Conservation (phyloP, 2,329 filamentous ascomycete genomes). For the Alternaria incomplexa region DNA sequence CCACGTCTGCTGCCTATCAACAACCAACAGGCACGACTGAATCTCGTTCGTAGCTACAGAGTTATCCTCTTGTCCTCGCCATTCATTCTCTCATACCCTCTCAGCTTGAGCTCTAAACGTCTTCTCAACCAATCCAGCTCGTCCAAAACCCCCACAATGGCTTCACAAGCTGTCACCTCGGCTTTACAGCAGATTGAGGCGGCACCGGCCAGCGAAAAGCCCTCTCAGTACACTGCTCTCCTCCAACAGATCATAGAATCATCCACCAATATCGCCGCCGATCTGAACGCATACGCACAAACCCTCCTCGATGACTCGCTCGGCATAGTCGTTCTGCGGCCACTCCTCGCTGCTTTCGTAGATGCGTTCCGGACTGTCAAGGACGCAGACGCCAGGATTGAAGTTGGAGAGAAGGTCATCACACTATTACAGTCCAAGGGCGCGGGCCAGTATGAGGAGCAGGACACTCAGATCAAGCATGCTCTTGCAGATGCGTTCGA, state of each 20-base stretch:
- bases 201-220: slow-evolving; percentile 57
- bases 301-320: slow-evolving; percentile 72
- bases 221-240: slow-evolving; percentile 63
- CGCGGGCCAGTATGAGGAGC: slow-evolving; percentile 78
- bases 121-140: not conserved
- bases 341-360: slow-evolving; percentile 72
- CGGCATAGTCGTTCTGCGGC: slow-evolving; percentile 76
- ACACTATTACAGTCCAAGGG: slow-evolving; percentile 69
- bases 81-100: not conserved
- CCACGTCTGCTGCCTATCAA: slow-evolving; percentile 15
- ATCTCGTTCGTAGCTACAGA: not conserved
- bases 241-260: slow-evolving; percentile 62
- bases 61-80: not conserved
- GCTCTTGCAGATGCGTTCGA: slow-evolving; percentile 86
- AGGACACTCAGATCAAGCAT: slow-evolving; percentile 78
- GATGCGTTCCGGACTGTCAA: slow-evolving; percentile 65
- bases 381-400: slow-evolving; percentile 71
- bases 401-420: slow-evolving; percentile 77
- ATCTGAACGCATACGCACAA: slow-evolving; percentile 72
- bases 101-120: not conserved
- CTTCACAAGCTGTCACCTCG: slow-evolving; percentile 56
- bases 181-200: slow-evolving; percentile 59
- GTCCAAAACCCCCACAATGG: slow-evolving; percentile 47
- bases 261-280: slow-evolving; percentile 58
- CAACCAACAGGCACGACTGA: not conserved